phyloP scores from a whole-genome alignment of 192 early-diverging fungal species.

The Allomyces macrogynus region DNA sequence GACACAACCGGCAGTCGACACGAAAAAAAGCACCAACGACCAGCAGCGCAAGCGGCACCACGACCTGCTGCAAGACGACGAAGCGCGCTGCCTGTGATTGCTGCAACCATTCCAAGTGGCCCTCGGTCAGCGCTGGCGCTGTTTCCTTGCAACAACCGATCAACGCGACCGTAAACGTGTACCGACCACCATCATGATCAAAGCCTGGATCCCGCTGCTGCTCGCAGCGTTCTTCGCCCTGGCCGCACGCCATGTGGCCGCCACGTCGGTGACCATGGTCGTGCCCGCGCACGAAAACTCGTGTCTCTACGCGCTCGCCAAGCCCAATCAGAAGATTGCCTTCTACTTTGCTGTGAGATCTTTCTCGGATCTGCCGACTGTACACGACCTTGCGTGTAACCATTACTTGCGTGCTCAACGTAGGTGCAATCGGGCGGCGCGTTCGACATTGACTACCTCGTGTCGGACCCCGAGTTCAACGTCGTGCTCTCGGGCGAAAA shows the following conservation, averaged over 20 bases:
- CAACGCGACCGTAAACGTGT: no score
- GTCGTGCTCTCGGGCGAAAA: slow-evolving; percentile 54
- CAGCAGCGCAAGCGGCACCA: no score
- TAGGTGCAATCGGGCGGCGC: slow-evolving; percentile 90
- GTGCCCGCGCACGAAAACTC: slow-evolving; percentile 74
- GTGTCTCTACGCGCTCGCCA: slow-evolving; percentile 73
- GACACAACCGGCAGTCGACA: no score
- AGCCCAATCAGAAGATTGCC: slow-evolving; percentile 71
- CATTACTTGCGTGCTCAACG: neutral
- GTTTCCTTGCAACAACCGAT: no score
- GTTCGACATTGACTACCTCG: slow-evolving; percentile 91
- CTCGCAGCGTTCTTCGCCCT: slow-evolving; percentile 9
- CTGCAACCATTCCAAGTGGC: no score
- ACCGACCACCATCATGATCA: no score
- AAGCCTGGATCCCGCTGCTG: slow-evolving; percentile 12
- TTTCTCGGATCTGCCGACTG: slow-evolving; percentile 1
- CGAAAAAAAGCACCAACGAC: no score
- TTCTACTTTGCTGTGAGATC: slow-evolving; percentile 86
- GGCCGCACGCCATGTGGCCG: slow-evolving; percentile 9
- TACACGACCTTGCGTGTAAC: neutral
- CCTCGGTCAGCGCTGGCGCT: no score
- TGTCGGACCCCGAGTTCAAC: slow-evolving; percentile 49
- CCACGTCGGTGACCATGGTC: slow-evolving; percentile 57
- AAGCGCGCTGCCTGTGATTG: no score
- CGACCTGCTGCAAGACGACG: no score